Evolutionary conservation across 345 rosid species (phyloP), one percentile per base, ranked within the genome.

Genomic region (Psidium friedrichsthalianum): DNA sequence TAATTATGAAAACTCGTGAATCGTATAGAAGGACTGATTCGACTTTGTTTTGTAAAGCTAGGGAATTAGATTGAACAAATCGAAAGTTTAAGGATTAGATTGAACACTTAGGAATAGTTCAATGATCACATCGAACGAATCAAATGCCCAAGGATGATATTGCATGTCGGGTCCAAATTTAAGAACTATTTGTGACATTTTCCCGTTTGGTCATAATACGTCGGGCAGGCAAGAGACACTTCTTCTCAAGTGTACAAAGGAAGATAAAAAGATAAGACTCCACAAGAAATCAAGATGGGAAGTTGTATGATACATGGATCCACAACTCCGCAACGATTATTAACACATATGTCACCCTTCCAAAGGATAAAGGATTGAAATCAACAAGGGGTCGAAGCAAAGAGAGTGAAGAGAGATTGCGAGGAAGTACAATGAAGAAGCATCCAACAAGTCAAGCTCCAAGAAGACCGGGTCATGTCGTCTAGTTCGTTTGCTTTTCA

Each of bases 71-170:
- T 61, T 29, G 11, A 61, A 61, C 5, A 61, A 32, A 64, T 64
- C 6, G 3, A 64, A 27, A 64, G 6, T 2, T 15, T 64, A 16
- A 6, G 40, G 11, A 36, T 10, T 69, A 69, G 21, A 69, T 8
- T 69, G 40, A 69, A 69, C 6, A 11, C 3, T 32, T 0, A 69
- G 1, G 0, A 32, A 5, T 18, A 16, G 3, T 32, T 32, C 20
- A 69, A 18, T 0, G 0, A 69, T 2, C 25, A 69, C 1, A 2
- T 9, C 4, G 0, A 69, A 69, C 4, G 1, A 36, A 36, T 32
- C 10, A 69, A 36, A 36, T 18, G 3, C 4, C 2, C 7, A 36
- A 4, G 6, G 15, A 36, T 36, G 3, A 4, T 0, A 20, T 21
- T 32, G 22, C 10, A 64, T 0, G 16, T 16, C 4, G 9, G 3